phyloP scores from a whole-genome alignment of 2,329 filamentous ascomycete genomes.

The Akanthomyces muscarius region DNA sequence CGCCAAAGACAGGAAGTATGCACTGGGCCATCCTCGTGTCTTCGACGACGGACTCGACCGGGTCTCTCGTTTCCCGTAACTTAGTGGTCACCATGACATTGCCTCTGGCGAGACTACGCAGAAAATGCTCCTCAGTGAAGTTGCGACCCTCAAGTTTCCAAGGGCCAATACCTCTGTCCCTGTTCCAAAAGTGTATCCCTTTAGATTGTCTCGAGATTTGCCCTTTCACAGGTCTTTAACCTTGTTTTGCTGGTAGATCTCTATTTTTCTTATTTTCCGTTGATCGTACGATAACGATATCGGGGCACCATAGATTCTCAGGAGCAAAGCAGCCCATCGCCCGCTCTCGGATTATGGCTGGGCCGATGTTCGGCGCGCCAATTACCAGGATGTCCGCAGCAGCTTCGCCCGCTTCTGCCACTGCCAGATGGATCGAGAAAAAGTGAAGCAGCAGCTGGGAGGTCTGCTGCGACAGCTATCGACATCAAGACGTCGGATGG shows the following conservation, averaged over 20 bases:
- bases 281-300: constrained; percentile 20
- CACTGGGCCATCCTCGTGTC: constrained; percentile 24
- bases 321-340: constrained; percentile 23
- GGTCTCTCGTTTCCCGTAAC: no score
- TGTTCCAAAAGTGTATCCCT: constrained; percentile 23
- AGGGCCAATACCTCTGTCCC: constrained; percentile 19
- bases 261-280: no score
- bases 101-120: constrained; percentile 19
- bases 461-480: no score
- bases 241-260: constrained; percentile 10
- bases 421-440: no score
- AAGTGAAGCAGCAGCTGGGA: no score
- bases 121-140: constrained; percentile 23
- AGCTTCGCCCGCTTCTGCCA: no score
- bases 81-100: no score
- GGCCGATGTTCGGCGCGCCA: no score
- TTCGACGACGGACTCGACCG: no score
- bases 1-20: constrained; percentile 21
- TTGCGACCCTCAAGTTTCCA: constrained; percentile 21
- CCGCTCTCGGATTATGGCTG: no score
- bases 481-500: no score
- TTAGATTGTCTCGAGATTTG: constrained; percentile 18
- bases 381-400: no score
- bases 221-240: background rate
- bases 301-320: constrained; percentile 24